Base-by-base conservation (phyloP, 768 basidiomycete species). In the Ramaria sp. region DNA sequence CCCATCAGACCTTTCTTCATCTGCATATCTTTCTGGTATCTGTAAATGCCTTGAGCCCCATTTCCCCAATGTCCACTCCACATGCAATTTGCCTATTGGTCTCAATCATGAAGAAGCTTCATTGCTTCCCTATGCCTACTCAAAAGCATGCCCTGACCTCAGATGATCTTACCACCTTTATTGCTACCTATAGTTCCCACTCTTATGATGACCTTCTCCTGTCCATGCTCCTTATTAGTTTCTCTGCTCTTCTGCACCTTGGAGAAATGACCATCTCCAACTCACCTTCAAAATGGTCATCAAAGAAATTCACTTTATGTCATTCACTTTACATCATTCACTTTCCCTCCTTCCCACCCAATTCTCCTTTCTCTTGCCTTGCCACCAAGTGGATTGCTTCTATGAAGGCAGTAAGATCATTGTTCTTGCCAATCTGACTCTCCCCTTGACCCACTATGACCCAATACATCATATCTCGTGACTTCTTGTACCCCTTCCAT, bases 371-470 rank as follows among this genome's bases (percentile, higher is more conserved):
- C 27, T 63, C 11, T 62, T 77, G 0, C 74, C 73, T 0, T 19
- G 45, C 0, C 75, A 75, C 58, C 77, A 77, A 51, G 70, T 68
- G 4, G 72, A 76, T 59, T 53, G 24, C 0, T 63, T 59, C 33
- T 69, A 68, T 42, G 55, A 63, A 4, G 63, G 69, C 33, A 67
- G 57, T 46, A 15, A 41, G 5, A 58, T 68, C 39, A 33, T 12
- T 49, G 47, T 24, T 19, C 12, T 34, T 33, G 38, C 19, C 22
- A 30, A 17, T 39, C 22, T 47, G 41, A 31, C 27, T 27, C 61
- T 70, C 50, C 64, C 66, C 7, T 4, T 50, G n/a, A 7, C 15
- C 9, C 15, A 39, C 10, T 67, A 71, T 59, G 0, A 19, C 31
- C 7, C 0, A 22, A 3, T 72, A 73, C 55, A 42, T 74, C 4